Base-by-base conservation (phyloP, 805 yeast species). In the Hanseniaspora thailandica region DNA sequence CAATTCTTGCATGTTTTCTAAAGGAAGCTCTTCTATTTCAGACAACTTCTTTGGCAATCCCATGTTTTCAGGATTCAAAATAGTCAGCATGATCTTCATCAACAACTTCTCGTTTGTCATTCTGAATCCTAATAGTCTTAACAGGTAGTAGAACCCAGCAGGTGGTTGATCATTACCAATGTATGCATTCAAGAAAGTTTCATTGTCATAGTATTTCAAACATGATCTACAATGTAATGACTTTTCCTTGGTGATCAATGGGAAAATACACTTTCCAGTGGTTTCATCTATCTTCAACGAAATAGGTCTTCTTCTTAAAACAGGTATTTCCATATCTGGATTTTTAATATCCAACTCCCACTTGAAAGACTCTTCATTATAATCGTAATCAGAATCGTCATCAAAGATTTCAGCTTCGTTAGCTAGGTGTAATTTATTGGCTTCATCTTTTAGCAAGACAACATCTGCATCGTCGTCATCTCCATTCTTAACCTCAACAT, bases 61-160 rank as follows among this genome's bases (percentile, higher is more conserved):
- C 47, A 50, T 39, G 10, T 33, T 28, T 43, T 50, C 58, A 41
- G 57, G 33, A 55, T 64, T 57, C 55, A 22, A 15, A 19, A 41
- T 28, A 19, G 45, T 47, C 41, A 47, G 12, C 60, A 47, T 57
- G 52, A 52, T 57, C 59, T 43, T 63, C 54, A 54, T 54, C 48
- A 71, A 73, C 63, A 58, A 63, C 56, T 63, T 66, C 25, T 60
- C 58, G 49, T 67, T 69, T 47, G 64, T 67, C 26, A 65, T 59
- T 52, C 66, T 69, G 60, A 76, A 86, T 1, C 96, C 96, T 23
- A 88, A 63, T 38, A 82, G 67, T 46, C 77, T 71, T 10, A 84
- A 76, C 47, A 84, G 67, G 45, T 69, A 70, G 30, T 80, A 63
- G 4, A 85, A 71, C 58, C 82, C 82, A 15, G 76, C 73, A 4